A percentile compares a stretch with the other conserved stretches of the same genome.
Evolutionary conservation across 257 asterid genomes (phyloP).

Genomic region (Solanum appendiculatum): DNA sequence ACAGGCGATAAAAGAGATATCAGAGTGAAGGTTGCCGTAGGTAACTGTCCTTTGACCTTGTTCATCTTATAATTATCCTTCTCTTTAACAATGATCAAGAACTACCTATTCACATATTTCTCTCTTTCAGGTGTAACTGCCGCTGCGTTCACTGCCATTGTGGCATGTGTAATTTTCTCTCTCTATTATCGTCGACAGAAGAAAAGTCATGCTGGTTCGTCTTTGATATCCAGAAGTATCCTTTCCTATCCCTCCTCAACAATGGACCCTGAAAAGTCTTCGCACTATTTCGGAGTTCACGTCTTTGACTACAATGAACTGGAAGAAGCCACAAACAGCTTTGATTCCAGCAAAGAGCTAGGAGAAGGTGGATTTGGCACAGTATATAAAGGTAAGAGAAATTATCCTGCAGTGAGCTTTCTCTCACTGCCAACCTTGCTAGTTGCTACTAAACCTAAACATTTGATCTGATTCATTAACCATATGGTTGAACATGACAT

Average conservation of each 20-base stretch:
- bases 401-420: not conserved
- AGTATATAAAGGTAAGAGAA: constrained; percentile 43
- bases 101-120: not conserved
- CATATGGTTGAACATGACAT: not conserved
- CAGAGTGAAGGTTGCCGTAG: not conserved
- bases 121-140: constrained; percentile 29
- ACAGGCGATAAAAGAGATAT: not conserved
- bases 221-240: constrained; percentile 19
- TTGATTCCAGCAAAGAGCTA: constrained; percentile 44
- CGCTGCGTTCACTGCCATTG: constrained; percentile 19
- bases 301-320: constrained; percentile 55
- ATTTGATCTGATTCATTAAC: not conserved
- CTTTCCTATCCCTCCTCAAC: constrained; percentile 41
- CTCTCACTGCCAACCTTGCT: not conserved
- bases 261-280: constrained; percentile 21
- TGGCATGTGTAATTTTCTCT: constrained; percentile 15
- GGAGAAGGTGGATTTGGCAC: constrained; percentile 93
- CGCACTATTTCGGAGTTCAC: constrained; percentile 47
- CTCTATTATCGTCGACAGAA: constrained; percentile 14
- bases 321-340: constrained; percentile 64
- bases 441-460: not conserved
- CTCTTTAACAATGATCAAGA: not conserved
- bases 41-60: not conserved
- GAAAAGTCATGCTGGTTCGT: constrained; percentile 1
- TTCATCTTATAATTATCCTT: not conserved